phyloP scores from a whole-genome alignment of 352 stramenopile genomes.

The Globisporangium viniferum region DNA sequence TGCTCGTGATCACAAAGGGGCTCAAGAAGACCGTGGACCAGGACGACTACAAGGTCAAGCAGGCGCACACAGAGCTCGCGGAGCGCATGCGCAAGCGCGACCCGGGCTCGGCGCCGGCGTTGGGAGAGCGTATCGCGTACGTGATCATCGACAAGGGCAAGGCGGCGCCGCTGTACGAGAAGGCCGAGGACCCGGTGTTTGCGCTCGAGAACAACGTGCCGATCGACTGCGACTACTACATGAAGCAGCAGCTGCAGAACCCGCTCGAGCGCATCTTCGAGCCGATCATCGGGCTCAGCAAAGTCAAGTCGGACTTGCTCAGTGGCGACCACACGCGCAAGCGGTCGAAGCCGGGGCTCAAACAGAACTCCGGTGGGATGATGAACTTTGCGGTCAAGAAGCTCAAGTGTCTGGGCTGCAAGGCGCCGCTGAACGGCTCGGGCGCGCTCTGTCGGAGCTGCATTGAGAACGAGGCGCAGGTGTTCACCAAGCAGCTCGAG shows the following conservation, averaged over 20 bases:
- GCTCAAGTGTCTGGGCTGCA: constrained; percentile 97
- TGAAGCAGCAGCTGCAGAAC: constrained; percentile 98
- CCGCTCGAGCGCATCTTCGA: constrained; percentile 98
- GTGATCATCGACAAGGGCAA: constrained; percentile 99
- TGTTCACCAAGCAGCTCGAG: constrained; percentile 95
- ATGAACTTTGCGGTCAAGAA: constrained; percentile 99
- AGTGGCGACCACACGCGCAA: constrained; percentile 98
- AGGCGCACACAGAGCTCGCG: constrained; percentile 98
- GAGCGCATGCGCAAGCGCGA: constrained; percentile 98
- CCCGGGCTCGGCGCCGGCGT: constrained; percentile 94
- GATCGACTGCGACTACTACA: constrained; percentile 99
- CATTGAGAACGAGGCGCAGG: constrained; percentile 88
- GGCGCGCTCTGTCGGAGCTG: constrained; percentile 94
- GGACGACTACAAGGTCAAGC: constrained; percentile 98
- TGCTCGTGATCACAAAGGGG: constrained; percentile 99
- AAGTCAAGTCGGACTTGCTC: constrained; percentile 90
- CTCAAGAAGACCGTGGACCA: constrained; percentile 98
- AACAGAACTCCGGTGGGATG: constrained; percentile 95
- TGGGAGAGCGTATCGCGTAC: constrained; percentile 99
- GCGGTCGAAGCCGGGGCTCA: constrained; percentile 95
- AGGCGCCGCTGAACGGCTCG: constrained; percentile 89
- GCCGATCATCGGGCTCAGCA: constrained; percentile 94
- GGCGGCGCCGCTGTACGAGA: constrained; percentile 94
- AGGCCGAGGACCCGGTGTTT: constrained; percentile 98
- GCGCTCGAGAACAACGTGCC: constrained; percentile 98